Conservation (phyloP, 805 yeast species). For the Teunomyces aglyptinius region DNA sequence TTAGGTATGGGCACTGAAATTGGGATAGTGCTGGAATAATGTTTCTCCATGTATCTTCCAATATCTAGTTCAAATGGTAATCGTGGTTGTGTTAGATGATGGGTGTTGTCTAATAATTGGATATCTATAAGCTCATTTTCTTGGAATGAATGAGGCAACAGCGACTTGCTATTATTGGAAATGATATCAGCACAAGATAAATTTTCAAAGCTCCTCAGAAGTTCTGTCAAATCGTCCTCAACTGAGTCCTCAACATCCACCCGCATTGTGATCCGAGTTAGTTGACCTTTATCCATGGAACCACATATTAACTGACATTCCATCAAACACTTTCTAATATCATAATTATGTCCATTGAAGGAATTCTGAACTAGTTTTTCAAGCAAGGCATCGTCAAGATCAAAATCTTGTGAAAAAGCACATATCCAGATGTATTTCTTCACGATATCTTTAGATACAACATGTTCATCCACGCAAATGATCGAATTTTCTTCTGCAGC, state of each 20-base stretch:
- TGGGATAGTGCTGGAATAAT: background rate
- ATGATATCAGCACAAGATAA: conserved; percentile 31
- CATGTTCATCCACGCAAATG: conserved; percentile 27
- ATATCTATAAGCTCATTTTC: conserved; percentile 38
- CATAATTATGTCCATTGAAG: conserved; percentile 24
- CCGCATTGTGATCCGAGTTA: background rate
- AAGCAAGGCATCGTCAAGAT: conserved; percentile 29
- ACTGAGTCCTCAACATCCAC: background rate
- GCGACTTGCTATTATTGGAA: conserved; percentile 22
- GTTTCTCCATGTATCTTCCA: conserved; percentile 18
- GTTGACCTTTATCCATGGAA: background rate
- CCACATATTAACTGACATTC: conserved; percentile 43
- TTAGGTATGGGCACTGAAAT: background rate
- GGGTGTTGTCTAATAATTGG: conserved; percentile 31
- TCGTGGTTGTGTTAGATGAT: conserved; percentile 23
- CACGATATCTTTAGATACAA: conserved; percentile 16
- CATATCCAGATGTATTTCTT: conserved; percentile 42
- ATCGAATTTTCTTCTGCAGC: conserved; percentile 43
- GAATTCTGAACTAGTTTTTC: conserved; percentile 21
- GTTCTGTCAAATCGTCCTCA: conserved; percentile 4
- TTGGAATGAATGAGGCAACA: conserved; percentile 21
- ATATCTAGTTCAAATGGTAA: conserved; percentile 41
- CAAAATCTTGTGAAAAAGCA: conserved; percentile 32
- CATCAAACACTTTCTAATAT: conserved; percentile 48
- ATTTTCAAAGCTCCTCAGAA: conserved; percentile 18